Evolutionary conservation across 208 protist species (phyloP).

Genomic region (Acanthamoeba lugdunensis): DNA sequence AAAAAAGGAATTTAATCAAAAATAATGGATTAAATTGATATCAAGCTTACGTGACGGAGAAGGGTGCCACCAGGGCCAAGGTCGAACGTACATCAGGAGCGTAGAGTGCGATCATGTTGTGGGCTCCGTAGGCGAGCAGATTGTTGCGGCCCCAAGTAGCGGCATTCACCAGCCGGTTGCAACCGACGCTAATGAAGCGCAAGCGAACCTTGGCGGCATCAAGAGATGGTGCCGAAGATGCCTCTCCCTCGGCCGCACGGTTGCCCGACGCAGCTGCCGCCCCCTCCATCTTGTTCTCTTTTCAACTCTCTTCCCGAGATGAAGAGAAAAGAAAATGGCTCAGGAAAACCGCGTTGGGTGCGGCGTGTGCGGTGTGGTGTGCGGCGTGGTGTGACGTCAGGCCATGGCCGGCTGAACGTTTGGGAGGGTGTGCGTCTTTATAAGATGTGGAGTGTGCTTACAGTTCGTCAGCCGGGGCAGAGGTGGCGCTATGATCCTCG

Average conservation of each 20-base stretch:
- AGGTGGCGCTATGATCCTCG: too few relatives aligned
- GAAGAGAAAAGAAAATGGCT: too few relatives aligned
- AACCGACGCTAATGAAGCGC: conserved; percentile 77
- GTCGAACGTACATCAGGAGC: conserved; percentile 55
- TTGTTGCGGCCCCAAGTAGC: conserved; percentile 76
- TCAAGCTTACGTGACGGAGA: not conserved
- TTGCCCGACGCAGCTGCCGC: too few relatives aligned
- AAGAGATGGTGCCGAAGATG: not conserved
- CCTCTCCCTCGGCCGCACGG: not conserved
- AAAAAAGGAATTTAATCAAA: not conserved
- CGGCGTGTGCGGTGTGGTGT: too few relatives aligned
- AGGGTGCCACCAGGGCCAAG: not conserved
- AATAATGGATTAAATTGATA: not conserved
- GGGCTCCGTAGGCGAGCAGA: conserved; percentile 77
- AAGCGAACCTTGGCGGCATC: not conserved
- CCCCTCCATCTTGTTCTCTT: too few relatives aligned
- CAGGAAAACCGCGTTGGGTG: too few relatives aligned
- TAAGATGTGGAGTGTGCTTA: too few relatives aligned
- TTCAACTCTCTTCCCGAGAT: too few relatives aligned
- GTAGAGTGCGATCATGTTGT: conserved; percentile 77
- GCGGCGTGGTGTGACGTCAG: too few relatives aligned
- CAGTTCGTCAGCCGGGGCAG: too few relatives aligned
- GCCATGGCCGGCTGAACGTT: too few relatives aligned
- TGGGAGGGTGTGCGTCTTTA: too few relatives aligned
- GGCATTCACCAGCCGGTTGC: conserved; percentile 77